Conservation (phyloP, 2,329 filamentous ascomycete species). For the Arthrobotrys sinensis region DNA sequence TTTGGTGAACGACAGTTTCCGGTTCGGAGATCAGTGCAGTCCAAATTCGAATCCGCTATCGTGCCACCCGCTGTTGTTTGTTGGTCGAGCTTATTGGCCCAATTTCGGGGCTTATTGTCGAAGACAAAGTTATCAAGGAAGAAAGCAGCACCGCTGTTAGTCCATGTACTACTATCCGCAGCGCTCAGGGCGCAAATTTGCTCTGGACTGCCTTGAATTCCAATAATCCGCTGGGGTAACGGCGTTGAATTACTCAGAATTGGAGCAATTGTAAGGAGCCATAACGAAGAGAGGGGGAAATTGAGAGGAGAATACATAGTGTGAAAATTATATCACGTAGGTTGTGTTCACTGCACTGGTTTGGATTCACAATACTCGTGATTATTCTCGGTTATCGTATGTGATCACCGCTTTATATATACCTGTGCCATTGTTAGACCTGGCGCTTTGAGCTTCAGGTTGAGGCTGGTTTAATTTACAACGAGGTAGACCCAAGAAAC, state of each 20-base stretch:
- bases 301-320: no score
- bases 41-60: conserved; percentile 37
- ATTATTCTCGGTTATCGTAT: no score
- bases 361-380: no score
- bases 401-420: no score
- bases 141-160: conserved; percentile 36
- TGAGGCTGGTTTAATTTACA: no score
- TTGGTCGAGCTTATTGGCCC: conserved; percentile 43
- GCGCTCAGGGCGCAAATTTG: conserved; percentile 20
- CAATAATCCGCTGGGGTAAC: conserved; percentile 30
- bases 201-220: conserved; percentile 15
- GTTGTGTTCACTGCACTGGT: no score
- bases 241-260: not conserved
- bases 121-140: conserved; percentile 44
- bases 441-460: no score
- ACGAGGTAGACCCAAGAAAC: no score
- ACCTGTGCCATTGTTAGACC: no score
- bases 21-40: conserved; percentile 36
- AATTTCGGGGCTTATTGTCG: conserved; percentile 1
- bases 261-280: not conserved
- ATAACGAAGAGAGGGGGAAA: no score
- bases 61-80: conserved; percentile 27
- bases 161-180: conserved; percentile 31
- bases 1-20: conserved; percentile 45
- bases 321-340: no score